Evolutionary conservation across 1,139 yeast species (phyloP).

Genomic region (Lizanozyma gosingica): DNA sequence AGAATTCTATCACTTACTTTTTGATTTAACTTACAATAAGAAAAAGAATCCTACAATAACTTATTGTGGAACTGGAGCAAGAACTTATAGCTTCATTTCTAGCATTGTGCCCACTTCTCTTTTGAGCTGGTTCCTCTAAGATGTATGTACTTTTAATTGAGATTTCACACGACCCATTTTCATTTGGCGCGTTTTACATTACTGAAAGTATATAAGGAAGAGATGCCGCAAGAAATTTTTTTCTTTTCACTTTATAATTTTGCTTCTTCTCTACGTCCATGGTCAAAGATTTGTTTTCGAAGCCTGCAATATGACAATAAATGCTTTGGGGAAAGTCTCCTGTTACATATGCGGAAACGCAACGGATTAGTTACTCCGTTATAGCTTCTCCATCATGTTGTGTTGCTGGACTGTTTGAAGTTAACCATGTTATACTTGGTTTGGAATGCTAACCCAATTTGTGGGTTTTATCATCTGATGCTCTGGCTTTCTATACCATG

Average conservation of each 20-base stretch:
- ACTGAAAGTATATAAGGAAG: neutral
- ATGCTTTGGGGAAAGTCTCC: neutral
- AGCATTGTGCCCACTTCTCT: conserved; percentile 18
- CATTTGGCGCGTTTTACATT: too few relatives aligned
- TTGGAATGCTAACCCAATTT: neutral
- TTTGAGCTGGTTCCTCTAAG: neutral
- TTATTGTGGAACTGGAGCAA: conserved; percentile 45
- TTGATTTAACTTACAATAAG: conserved; percentile 39
- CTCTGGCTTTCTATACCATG: conserved; percentile 2
- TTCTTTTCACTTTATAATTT: neutral
- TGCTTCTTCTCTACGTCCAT: neutral
- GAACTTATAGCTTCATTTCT: conserved; percentile 30
- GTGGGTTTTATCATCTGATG: neutral
- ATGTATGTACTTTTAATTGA: too few relatives aligned
- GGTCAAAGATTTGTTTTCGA: neutral
- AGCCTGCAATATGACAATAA: neutral
- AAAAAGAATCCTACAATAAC: conserved; percentile 22
- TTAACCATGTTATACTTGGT: neutral
- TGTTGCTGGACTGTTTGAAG: conserved; percentile 2
- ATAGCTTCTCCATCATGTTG: neutral
- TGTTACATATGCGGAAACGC: neutral
- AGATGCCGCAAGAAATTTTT: neutral
- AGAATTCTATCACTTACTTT: conserved; percentile 44
- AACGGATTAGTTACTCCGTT: conserved; percentile 1
- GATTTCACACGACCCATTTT: neutral